Percentiles rank a stretch among this genome's conserved stretches.
Evolutionary conservation across 1,284 basidiomycete genomes (phyloP).

Genomic region (Kwoniella shivajii): DNA sequence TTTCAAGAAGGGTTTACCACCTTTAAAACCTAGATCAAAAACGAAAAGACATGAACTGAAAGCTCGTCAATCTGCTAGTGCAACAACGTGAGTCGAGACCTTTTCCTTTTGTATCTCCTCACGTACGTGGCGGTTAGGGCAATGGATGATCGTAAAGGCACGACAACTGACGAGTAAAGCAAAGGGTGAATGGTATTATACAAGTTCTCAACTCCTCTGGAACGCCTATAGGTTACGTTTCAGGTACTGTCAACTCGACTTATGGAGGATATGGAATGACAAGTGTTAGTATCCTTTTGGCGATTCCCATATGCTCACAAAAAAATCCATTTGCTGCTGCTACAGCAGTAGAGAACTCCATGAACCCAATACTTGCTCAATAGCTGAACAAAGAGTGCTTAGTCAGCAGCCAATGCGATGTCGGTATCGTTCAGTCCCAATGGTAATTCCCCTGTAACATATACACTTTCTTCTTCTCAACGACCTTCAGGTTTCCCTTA

Average conservation of each 20-base stretch:
- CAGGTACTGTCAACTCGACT: not conserved
- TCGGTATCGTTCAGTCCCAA: not conserved
- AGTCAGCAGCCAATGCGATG: not conserved
- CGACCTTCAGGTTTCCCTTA: not conserved
- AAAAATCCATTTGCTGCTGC: no score
- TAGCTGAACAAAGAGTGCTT: no score
- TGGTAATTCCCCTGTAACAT: not conserved
- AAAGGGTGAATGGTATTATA: not conserved
- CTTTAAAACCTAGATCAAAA: not conserved
- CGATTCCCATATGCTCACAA: no score
- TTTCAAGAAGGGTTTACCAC: not conserved
- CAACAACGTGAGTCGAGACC: not conserved
- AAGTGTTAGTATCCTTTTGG: not conserved
- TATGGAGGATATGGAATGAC: not conserved
- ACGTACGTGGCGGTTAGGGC: no score
- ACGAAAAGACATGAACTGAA: not conserved
- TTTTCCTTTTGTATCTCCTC: no score
- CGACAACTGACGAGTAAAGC: no score
- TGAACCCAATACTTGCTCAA: no score
- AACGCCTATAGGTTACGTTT: not conserved
- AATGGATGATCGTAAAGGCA: no score
- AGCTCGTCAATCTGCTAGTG: not conserved
- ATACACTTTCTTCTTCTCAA: not conserved
- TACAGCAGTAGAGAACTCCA: no score
- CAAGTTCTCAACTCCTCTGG: not conserved